Conservation (phyloP, 2,329 filamentous ascomycete species). For the Neopestalotiopsis rosae region DNA sequence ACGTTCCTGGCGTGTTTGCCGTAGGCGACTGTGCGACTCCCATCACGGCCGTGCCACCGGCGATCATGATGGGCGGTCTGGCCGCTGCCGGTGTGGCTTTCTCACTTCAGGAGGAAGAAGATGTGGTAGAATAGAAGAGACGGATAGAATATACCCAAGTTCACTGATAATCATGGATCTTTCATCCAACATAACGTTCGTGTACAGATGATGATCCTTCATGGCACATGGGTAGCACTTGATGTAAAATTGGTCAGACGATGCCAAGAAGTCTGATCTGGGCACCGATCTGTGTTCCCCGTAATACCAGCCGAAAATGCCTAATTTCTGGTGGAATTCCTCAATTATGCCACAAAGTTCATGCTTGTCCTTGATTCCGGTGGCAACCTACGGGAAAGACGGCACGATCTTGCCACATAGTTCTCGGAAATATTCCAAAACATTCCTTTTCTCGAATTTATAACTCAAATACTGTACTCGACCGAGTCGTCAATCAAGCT, state of each 20-base stretch:
- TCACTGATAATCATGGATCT: no score
- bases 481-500: background rate
- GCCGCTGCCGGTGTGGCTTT: conserved; percentile 1
- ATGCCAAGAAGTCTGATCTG: no score
- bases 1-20: conserved; percentile 56
- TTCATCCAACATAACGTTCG: no score
- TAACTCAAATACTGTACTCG: background rate
- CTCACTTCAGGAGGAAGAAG: conserved; percentile 4
- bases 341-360: no score
- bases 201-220: no score
- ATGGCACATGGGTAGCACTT: no score
- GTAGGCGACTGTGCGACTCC: conserved; percentile 52
- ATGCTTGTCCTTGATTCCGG: background rate
- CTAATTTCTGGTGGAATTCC: no score
- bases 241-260: no score
- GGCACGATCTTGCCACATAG: background rate
- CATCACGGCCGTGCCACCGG: conserved; percentile 30
- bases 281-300: no score
- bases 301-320: no score
- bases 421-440: background rate
- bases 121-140: background rate
- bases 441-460: background rate
- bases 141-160: no score
- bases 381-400: background rate
- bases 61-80: conserved; percentile 31